Evolutionary conservation across 257 asterid genomes (phyloP), one percentile per base, ranked within the genome.

Genomic region (Catharanthus roseus): DNA sequence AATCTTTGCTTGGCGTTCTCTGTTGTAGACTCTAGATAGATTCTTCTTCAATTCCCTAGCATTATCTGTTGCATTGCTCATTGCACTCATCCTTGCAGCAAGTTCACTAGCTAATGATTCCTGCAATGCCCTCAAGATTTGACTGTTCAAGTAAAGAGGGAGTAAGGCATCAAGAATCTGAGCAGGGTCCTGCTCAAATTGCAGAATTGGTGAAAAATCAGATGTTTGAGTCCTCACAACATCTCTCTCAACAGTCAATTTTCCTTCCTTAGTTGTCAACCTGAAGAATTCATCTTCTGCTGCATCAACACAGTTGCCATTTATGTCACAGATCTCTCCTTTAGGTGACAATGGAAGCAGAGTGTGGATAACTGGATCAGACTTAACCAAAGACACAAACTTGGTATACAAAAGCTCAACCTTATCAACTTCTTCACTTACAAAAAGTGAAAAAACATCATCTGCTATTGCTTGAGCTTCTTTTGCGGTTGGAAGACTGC

Each of bases 391-490:
- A 1, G 98, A 93, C 26, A 93, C 98, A 47, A 93, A 93, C 76
- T 93, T 93, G 10, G 98, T 93, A 74, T 93, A 93, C 66, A 93
- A 79, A 34, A 90, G 87, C 86, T 93, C 97, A 13, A 93, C 98
- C 31, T 93, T 93, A 55, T 93, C 96, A 5, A 90, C 97, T 51
- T 93, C 97, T 65, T 93, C 98, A 51, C 95, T 86, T 3, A 93
- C 85, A 31, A 93, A 90, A 1, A 93, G 79, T 0, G 98, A 93
- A 51, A 89, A 90, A 2, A 93, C 95, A 38, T 93, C 97, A 29
- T 93, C 97, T 0, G 98, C 98, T 10, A 93, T 88, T 1, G 88
- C 86, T 72, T 90, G 98, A 34, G 98, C 98, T 76, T 93, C 97
- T 75, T 93, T 93, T 2, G 98, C 95, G 2, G 95, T 90, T 29